Evolutionary conservation across 495 filamentous ascomycete genomes (phyloP).

Genomic region (Aspergillus biplanus): DNA sequence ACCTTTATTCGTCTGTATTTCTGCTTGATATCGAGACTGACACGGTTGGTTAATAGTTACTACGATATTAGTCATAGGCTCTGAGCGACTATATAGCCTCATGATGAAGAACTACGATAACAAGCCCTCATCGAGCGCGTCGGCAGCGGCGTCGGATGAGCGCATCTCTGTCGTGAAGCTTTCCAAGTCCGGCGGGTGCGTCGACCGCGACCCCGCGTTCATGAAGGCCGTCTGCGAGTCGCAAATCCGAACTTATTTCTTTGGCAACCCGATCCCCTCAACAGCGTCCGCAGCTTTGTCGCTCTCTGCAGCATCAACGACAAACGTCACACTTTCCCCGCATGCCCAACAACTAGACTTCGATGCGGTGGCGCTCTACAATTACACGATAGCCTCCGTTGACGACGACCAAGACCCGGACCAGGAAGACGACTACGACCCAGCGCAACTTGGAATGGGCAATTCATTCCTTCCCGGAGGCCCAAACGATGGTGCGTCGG

Average conservation of each 20-base stretch:
- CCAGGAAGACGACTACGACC: slow-evolving; percentile 45
- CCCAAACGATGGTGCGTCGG: slow-evolving; percentile 25
- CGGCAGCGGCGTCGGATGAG: slow-evolving; percentile 54
- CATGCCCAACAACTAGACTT: slow-evolving; percentile 81
- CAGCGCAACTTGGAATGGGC: slow-evolving; percentile 41
- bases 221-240: slow-evolving; percentile 71
- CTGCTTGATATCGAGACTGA: slow-evolving; percentile 11
- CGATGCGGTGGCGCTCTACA: slow-evolving; percentile 71
- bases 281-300: slow-evolving; percentile 38
- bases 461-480: slow-evolving; percentile 55
- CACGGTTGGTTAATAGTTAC: slow-evolving; percentile 55
- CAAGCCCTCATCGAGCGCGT: slow-evolving; percentile 58
- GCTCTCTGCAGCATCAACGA: slow-evolving; percentile 37
- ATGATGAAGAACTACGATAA: slow-evolving; percentile 73
- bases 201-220: slow-evolving; percentile 76
- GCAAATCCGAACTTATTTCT: slow-evolving; percentile 90
- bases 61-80: slow-evolving; percentile 81
- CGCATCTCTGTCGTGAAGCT: slow-evolving; percentile 74
- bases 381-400: slow-evolving; percentile 48
- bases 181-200: slow-evolving; percentile 86
- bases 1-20: neutral
- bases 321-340: slow-evolving; percentile 76
- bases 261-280: slow-evolving; percentile 63
- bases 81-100: slow-evolving; percentile 77
- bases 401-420: slow-evolving; percentile 41